phyloP scores from a whole-genome alignment of 2,329 filamentous ascomycete genomes.

The Fonsecaea erecta region DNA sequence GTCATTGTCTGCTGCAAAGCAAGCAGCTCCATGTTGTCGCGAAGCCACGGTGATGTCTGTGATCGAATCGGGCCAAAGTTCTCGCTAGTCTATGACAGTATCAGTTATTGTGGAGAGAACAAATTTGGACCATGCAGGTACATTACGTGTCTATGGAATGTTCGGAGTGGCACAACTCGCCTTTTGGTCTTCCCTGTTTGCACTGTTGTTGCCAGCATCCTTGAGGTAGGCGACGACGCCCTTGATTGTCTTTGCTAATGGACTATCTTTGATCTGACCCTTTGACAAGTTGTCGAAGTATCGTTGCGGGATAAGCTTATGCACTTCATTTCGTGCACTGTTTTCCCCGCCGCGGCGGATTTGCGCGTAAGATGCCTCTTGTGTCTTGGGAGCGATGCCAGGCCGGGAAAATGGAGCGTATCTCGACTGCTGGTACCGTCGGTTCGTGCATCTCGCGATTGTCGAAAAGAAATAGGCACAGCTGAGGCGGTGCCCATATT shows the following conservation, averaged over 20 bases:
- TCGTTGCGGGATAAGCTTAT: background rate
- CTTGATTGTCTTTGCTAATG: background rate
- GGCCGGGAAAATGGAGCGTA: background rate
- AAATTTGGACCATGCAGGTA: background rate
- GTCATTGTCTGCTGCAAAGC: background rate
- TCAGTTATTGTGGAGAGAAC: background rate
- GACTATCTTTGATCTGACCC: background rate
- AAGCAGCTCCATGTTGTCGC: background rate
- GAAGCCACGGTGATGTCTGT: background rate
- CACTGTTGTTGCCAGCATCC: background rate
- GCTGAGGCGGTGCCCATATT: background rate
- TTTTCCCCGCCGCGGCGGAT: conserved; percentile 1
- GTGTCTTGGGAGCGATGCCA: background rate
- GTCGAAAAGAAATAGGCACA: background rate
- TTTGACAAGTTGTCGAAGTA: background rate
- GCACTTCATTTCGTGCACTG: background rate
- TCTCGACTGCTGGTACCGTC: background rate
- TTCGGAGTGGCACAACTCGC: background rate
- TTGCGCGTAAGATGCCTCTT: background rate
- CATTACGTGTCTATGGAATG: background rate
- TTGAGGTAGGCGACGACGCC: conserved; percentile 5
- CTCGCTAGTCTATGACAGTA: background rate
- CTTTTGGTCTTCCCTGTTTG: background rate
- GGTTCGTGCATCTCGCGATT: background rate
- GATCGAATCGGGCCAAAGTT: background rate